These are phyloP conservation scores for Podila epigama DNA, from an alignment of 192 early-diverging fungal genomes.

Conservation along the genomic window DNA sequence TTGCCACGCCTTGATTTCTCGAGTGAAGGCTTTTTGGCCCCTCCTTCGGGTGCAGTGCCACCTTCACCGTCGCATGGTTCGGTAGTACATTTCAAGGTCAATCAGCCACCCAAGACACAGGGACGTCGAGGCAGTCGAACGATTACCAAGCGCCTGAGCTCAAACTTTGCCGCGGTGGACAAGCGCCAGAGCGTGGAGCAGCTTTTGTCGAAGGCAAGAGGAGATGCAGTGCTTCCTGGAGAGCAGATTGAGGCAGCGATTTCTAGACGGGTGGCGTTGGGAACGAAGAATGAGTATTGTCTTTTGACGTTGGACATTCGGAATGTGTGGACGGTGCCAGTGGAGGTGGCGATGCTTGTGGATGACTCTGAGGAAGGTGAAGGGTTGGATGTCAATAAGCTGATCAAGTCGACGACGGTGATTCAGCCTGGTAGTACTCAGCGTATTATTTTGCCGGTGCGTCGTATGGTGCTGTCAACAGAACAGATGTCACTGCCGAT, in stretches of 20 bases:
- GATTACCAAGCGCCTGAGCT: slow-evolving; percentile 42
- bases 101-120: neutral
- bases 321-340: slow-evolving; percentile 75
- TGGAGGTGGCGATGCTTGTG: slow-evolving; percentile 76
- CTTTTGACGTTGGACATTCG: slow-evolving; percentile 80
- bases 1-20: slow-evolving; percentile 51
- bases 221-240: slow-evolving; percentile 35
- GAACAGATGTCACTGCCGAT: slow-evolving; percentile 59
- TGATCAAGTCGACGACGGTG: slow-evolving; percentile 46
- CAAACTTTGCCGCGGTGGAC: slow-evolving; percentile 44
- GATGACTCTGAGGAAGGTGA: slow-evolving; percentile 62
- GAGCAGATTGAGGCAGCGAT: slow-evolving; percentile 47
- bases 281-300: slow-evolving; percentile 70
- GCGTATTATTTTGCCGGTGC: slow-evolving; percentile 73
- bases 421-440: slow-evolving; percentile 45
- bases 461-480: slow-evolving; percentile 62
- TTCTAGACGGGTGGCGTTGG: slow-evolving; percentile 37
- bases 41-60: slow-evolving; percentile 5
- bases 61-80: neutral
- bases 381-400: slow-evolving; percentile 24
- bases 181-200: slow-evolving; percentile 46
- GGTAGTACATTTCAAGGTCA: neutral
- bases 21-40: slow-evolving; percentile 47
- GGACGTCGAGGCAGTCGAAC: slow-evolving; percentile 44
- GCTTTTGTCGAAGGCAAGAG: slow-evolving; percentile 37